Evolutionary conservation across 805 yeast species (phyloP), one percentile per base, ranked within the genome.

Genomic region (Lipomyces sp.): DNA sequence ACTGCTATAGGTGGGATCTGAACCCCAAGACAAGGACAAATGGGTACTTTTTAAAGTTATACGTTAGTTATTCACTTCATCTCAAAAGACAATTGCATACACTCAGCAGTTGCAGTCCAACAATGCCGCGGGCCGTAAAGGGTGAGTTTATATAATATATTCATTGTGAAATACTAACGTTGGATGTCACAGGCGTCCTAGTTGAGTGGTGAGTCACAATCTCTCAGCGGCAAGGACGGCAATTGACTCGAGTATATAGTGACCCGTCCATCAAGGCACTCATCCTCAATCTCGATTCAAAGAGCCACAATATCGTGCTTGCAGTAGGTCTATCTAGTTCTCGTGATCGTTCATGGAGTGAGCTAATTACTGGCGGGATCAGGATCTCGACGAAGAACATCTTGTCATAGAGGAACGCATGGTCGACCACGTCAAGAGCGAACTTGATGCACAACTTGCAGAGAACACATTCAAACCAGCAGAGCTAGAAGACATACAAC

Each of bases 251-350:
- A 4, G 24, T 37, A 13, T 37, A 24, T 58, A 75, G 98, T 76
- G 99, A 94, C 76, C 98, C 99, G 1, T 91, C 98, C 0, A 92
- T 94, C 69, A 84, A 87, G 69, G 97, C 98, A 0, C 81, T 94
- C 59, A 90, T 94, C 1, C 79, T 94, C 30, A 89, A 87, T 75
- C 89, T 94, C 54, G 98, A 95, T 77, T 80, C 91, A 0, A 85
- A 86, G 34, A 79, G 83, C 48, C 89, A 90, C 65, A 96, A 92
- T 71, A 88, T 95, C 42, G 85, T 87, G 4, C 77, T 86, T 29
- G 87, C 85, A 64, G 80, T 77, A 55, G 32, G 77, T 42, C 18
- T 80, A 80, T 1, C 15, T 37, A 7, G 37, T n/a, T 8, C 7
- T 10, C 3, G 13, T 37, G 24, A n/a, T 4, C 24, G 8, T n/a